phyloP scores from a whole-genome alignment of 2,329 filamentous ascomycete genomes.

The Penicillium sp. region DNA sequence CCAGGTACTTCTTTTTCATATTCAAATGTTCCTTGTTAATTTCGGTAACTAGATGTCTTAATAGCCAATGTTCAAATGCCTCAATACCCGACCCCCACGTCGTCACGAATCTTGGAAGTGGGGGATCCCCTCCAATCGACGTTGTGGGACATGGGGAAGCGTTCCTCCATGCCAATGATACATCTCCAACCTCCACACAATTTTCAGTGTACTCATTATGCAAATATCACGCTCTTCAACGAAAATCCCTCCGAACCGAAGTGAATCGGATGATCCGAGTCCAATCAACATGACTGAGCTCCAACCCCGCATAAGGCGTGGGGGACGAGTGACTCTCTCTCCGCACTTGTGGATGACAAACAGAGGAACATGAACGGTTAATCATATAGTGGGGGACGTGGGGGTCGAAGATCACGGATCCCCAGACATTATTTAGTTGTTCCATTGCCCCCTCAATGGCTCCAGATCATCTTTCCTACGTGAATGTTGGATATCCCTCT shows the following conservation, averaged over 20 bases:
- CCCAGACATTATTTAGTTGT: slow-evolving; percentile 16
- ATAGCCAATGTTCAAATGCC: neutral
- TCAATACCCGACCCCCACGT: neutral
- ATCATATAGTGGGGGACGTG: slow-evolving; percentile 16
- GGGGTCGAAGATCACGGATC: slow-evolving; percentile 14
- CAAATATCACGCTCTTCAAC: neutral
- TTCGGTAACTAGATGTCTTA: no score
- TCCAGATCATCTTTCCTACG: neutral
- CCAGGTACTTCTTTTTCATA: no score
- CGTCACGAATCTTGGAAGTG: neutral
- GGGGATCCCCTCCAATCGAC: neutral
- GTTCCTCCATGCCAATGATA: no score
- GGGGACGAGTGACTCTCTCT: neutral
- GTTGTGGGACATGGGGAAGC: no score
- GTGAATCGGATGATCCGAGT: neutral
- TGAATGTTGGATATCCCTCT: neutral
- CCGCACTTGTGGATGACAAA: slow-evolving; percentile 1
- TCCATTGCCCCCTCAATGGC: neutral
- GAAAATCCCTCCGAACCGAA: neutral
- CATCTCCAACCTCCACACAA: neutral
- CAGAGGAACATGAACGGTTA: slow-evolving; percentile 9
- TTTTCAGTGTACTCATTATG: neutral
- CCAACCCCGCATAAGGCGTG: slow-evolving; percentile 14
- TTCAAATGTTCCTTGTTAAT: no score
- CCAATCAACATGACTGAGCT: neutral